Percentiles rank a stretch among this genome's conserved stretches.
phyloP scores from a whole-genome alignment of 768 basidiomycete genomes.

The Mycena floridula region DNA sequence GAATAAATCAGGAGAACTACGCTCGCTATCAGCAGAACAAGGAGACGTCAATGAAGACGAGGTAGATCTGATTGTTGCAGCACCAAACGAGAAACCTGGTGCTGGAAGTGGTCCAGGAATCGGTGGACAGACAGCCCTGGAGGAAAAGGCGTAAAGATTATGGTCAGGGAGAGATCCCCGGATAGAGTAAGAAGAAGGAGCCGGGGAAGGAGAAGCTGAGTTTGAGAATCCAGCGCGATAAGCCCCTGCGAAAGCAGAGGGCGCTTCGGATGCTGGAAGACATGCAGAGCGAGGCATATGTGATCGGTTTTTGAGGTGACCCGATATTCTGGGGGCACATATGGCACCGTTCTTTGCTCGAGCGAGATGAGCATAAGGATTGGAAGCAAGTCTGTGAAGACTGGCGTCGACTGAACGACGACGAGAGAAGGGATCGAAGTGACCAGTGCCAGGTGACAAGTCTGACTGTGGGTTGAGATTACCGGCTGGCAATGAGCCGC shows the following conservation, averaged over 20 bases:
- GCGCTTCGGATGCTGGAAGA: constrained; percentile 17
- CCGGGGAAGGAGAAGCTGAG: constrained; percentile 38
- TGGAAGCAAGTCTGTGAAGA: constrained; percentile 41
- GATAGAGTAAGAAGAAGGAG: constrained; percentile 27
- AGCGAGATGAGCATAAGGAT: constrained; percentile 45
- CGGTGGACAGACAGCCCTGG: constrained; percentile 37
- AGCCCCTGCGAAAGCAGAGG: constrained; percentile 28
- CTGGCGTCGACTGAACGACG: constrained; percentile 42
- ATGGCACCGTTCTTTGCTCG: constrained; percentile 46
- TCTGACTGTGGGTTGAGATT: constrained; percentile 29
- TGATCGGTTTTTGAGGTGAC: constrained; percentile 26
- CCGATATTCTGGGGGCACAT: constrained; percentile 30
- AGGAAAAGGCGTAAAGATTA: constrained; percentile 39
- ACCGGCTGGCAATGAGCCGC: constrained; percentile 49
- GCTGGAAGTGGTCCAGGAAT: constrained; percentile 55
- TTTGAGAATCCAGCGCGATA: constrained; percentile 30
- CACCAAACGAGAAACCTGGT: constrained; percentile 60
- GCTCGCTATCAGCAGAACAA: constrained; percentile 43
- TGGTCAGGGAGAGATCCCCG: constrained; percentile 47
- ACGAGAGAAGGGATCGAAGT: constrained; percentile 35
- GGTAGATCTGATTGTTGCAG: constrained; percentile 39
- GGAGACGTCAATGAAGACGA: constrained; percentile 41
- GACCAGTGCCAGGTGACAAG: constrained; percentile 28
- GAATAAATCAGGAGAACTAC: constrained; percentile 48
- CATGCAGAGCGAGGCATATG: constrained; percentile 6